Percentiles rank a stretch among this genome's conserved stretches.
Conservation (phyloP, 148 eudicot species). For the Chenopodium suecicum region DNA sequence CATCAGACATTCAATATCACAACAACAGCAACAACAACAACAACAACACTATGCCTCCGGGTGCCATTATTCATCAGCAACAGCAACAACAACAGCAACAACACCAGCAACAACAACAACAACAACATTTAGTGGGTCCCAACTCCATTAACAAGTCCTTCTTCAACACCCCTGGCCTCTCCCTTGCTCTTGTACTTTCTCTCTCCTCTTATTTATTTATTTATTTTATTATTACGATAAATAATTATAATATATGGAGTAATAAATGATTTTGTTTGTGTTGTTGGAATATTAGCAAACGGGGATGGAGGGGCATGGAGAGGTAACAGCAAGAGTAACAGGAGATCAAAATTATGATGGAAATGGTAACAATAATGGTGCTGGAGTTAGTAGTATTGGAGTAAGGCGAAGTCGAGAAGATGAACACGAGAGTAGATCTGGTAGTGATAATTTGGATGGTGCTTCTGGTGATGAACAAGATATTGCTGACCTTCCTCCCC, state of each 20-base stretch:
- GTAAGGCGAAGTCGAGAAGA: slow-evolving; percentile 65
- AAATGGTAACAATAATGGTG: slow-evolving; percentile 33
- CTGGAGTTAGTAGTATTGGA: slow-evolving; percentile 26
- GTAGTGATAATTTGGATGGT: slow-evolving; percentile 83
- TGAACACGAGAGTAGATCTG: slow-evolving; percentile 97
- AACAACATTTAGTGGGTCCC: slow-evolving; percentile 35
- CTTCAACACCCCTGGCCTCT: slow-evolving; percentile 87
- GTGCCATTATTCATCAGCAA: slow-evolving; percentile 43
- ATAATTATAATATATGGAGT: too few species aligned
- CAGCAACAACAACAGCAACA: slow-evolving; percentile 24
- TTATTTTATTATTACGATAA: background rate
- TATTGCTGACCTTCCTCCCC: slow-evolving; percentile 61
- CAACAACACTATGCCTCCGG: slow-evolving; percentile 48
- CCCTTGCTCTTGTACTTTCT: slow-evolving; percentile 70
- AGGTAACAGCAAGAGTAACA: slow-evolving; percentile 21
- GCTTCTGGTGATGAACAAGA: slow-evolving; percentile 91
- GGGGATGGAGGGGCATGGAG: slow-evolving; percentile 35
- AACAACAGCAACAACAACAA: background rate
- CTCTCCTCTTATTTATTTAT: background rate
- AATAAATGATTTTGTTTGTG: background rate
- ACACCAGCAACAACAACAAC: slow-evolving; percentile 17
- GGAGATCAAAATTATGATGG: slow-evolving; percentile 37
- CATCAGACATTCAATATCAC: slow-evolving; percentile 45
- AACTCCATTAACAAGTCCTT: slow-evolving; percentile 60
- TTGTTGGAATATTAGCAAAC: slow-evolving; percentile 27